A percentile compares a stretch with the other conserved stretches of the same genome.
Evolutionary conservation across 768 basidiomycete genomes (phyloP).

Genomic region (Rhodotorula taiwanensis): DNA sequence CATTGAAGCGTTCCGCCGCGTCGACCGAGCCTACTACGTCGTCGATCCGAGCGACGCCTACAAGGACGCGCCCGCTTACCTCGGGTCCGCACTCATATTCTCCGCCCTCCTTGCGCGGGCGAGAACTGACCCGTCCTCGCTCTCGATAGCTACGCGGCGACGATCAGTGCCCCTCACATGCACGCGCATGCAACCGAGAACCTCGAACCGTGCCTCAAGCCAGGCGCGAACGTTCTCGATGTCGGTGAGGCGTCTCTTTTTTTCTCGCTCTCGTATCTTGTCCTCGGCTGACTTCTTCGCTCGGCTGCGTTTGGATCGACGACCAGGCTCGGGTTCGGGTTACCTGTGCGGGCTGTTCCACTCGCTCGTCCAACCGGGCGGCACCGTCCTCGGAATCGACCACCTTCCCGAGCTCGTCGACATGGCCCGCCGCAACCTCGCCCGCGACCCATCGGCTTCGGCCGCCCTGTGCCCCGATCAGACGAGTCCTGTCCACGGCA

Average conservation of each 20-base stretch:
- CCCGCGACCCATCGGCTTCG: background rate
- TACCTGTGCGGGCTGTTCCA: constrained; percentile 31
- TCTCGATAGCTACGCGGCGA: constrained; percentile 64
- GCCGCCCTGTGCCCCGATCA: background rate
- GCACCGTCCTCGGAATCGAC: constrained; percentile 73
- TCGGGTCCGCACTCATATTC: constrained; percentile 18
- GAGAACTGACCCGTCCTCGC: too few species aligned
- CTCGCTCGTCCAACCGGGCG: constrained; percentile 18
- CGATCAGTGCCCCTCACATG: constrained; percentile 97
- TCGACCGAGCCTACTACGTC: constrained; percentile 23
- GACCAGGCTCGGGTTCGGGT: constrained; percentile 30
- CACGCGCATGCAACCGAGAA: constrained; percentile 62
- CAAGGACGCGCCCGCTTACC: constrained; percentile 67
- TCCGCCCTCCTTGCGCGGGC: constrained; percentile 50
- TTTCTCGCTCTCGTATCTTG: background rate
- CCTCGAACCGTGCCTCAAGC: constrained; percentile 63
- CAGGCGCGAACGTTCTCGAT: constrained; percentile 72
- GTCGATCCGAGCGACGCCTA: constrained; percentile 52
- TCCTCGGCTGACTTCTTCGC: background rate
- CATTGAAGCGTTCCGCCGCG: constrained; percentile 18
- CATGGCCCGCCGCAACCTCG: background rate
- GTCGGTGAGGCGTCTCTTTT: constrained; percentile 45
- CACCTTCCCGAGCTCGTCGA: constrained; percentile 71
- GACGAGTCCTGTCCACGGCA: constrained; percentile 52
- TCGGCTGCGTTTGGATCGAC: background rate